Percentiles rank a stretch among this genome's conserved stretches.
Evolutionary conservation across 2,329 filamentous ascomycete genomes (phyloP).

Genomic region (Scytalidium lignicola): DNA sequence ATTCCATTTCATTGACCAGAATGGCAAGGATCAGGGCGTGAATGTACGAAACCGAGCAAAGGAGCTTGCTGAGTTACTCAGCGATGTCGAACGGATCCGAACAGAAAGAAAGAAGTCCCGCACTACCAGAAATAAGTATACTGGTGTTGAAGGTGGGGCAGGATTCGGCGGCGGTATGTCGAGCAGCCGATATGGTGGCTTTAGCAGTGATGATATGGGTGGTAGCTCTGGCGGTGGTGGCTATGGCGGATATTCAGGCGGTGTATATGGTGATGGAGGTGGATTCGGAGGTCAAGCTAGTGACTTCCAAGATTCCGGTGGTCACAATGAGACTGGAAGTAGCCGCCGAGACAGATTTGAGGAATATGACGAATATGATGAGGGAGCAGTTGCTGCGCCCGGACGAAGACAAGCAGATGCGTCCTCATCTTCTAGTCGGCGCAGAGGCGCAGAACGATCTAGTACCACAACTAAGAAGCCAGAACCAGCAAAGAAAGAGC

Average conservation of each 20-base stretch:
- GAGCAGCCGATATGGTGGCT: slow-evolving; percentile 68
- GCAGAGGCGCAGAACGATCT: slow-evolving; percentile 38
- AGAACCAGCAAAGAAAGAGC: slow-evolving; percentile 74
- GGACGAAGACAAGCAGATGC: slow-evolving; percentile 26
- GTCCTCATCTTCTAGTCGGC: slow-evolving; percentile 15
- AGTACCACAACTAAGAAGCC: slow-evolving; percentile 57
- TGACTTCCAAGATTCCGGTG: slow-evolving; percentile 60
- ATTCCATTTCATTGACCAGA: slow-evolving; percentile 93
- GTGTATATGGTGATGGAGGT: slow-evolving; percentile 92
- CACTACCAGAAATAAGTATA: slow-evolving; percentile 88
- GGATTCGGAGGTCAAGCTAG: slow-evolving; percentile 77
- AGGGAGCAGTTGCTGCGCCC: slow-evolving; percentile 55
- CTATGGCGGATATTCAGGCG: slow-evolving; percentile 59
- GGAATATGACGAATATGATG: slow-evolving; percentile 95
- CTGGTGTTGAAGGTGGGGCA: slow-evolving; percentile 81
- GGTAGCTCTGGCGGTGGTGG: slow-evolving; percentile 56
- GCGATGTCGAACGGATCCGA: slow-evolving; percentile 85
- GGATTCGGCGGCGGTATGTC: slow-evolving; percentile 52
- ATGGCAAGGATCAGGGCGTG: slow-evolving; percentile 96
- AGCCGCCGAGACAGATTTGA: slow-evolving; percentile 75
- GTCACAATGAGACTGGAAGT: slow-evolving; percentile 19
- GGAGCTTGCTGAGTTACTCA: slow-evolving; percentile 87
- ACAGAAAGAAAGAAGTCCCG: slow-evolving; percentile 84
- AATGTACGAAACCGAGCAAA: slow-evolving; percentile 97
- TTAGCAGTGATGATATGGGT: slow-evolving; percentile 75